Base-by-base conservation (phyloP, 2,329 filamentous ascomycete genomes). In the Fusarium annulatum region DNA sequence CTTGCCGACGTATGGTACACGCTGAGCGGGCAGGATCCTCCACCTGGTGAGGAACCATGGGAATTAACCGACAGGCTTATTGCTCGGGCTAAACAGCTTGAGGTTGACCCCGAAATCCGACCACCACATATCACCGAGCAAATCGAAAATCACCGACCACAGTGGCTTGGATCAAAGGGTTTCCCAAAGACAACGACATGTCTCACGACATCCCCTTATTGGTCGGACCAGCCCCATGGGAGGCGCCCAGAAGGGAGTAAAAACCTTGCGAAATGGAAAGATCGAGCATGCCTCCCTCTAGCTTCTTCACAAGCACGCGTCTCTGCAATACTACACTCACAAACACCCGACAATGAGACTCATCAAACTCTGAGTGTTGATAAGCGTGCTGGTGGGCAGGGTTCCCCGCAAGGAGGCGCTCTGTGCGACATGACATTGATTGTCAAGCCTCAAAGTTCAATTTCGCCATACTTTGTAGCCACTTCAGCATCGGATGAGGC, bases 31-130 rank as follows among this genome's bases (percentile, higher is more conserved):
- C 34, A 64, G 26, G 48, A 61, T 18, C 23, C 57, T 53, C 43
- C 69, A 30, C 39, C 64, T 41, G 15, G 33, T 21, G 19, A 61
- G 11, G 59, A 70, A 23, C 74, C 79, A 9, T 84, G 82, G 83
- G 75, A 68, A 34, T 71, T 79, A 52, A 84, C 83, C 8, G 83
- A 84, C 61, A 76, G 79, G 33, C 71, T 82, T 26, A 83, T 84
- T 57, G 68, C 75, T 30, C 69, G 73, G 43, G 80, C 79, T 16
- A 79, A 77, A 69, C 69, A 70, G 28, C 72, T 82, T 15, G 78
- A 80, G 62, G 61, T 52, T 28, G 74, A 80, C 46, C 55, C 75
- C 10, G 61, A 69, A 41, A 72, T 71, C 53, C 61, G 42, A 39
- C 64, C 73, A 33, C 69, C 76, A 33, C 52, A 58, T n/a, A 59